Conservation (phyloP, 2,329 filamentous ascomycete species). For the Alternaria arbusti region DNA sequence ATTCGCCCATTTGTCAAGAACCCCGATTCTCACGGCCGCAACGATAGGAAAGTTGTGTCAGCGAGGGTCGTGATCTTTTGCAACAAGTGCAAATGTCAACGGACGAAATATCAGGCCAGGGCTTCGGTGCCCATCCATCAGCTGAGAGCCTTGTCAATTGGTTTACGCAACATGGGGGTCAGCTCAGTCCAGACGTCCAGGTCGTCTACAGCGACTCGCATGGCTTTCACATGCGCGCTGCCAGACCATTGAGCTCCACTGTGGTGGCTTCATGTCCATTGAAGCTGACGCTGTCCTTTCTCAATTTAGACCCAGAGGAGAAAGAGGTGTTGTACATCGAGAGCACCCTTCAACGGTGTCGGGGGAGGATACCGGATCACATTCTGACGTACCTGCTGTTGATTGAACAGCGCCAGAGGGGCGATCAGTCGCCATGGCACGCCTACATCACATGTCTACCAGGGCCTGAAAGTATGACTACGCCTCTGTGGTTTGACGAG, state of each 20-base stretch:
- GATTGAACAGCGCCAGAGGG: constrained; percentile 41
- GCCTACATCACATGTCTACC: constrained; percentile 48
- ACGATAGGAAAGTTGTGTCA: constrained; percentile 14
- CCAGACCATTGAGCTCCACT: constrained; percentile 24
- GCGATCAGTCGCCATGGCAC: constrained; percentile 41
- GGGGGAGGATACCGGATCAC: constrained; percentile 37
- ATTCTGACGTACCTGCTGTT: constrained; percentile 46
- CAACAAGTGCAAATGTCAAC: constrained; percentile 1
- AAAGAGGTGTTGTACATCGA: constrained; percentile 31
- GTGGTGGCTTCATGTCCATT: constrained; percentile 41
- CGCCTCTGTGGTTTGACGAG: constrained; percentile 47
- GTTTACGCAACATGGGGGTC: constrained; percentile 42
- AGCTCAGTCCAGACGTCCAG: constrained; percentile 37
- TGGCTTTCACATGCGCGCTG: constrained; percentile 43
- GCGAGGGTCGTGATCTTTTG: constrained; percentile 1
- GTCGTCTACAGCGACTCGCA: constrained; percentile 32
- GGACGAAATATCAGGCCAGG: constrained; percentile 3
- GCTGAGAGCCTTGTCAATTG: constrained; percentile 33
- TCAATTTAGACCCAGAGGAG: constrained; percentile 42
- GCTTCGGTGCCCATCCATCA: constrained; percentile 17
- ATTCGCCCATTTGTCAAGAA: neutral
- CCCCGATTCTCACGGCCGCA: neutral
- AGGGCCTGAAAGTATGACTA: constrained; percentile 38
- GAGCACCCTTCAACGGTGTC: constrained; percentile 33
- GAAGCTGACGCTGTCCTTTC: constrained; percentile 42